Base-by-base conservation (phyloP, 768 basidiomycete genomes). In the Clavulina sp. region DNA sequence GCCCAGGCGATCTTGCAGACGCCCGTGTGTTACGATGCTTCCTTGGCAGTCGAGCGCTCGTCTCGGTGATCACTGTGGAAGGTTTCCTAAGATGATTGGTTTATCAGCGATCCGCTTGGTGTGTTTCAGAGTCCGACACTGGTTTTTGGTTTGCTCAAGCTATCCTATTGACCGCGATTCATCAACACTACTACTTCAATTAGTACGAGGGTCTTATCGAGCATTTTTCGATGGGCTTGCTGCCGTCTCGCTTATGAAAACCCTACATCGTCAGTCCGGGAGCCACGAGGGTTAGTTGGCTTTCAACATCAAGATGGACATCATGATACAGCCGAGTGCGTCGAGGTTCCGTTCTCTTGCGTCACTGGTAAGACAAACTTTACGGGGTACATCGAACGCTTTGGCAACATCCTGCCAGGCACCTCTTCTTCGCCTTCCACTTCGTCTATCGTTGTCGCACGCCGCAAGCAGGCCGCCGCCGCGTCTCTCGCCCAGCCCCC, bases 251-350 rank as follows among this genome's bases (percentile, higher is more conserved):
- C 51, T 58, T 9, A 24, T 38, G n/a, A 51, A 54, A n/a, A 33
- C 54, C 61, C 18, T 63, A 61, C 57, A 61, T 62, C 59, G 60
- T 63, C 18, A 33, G 43, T 2, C 57, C 1, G 62, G 62, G 5
- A 63, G 62, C 41, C 62, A 63, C 57, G 62, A 63, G 52, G 54
- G 54, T 16, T 57, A 44, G 57, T 56, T n/a, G 51, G 49, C n/a
- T 60, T 46, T 53, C 47, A 40, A 23, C 51, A 61, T 38, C 52
- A 58, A 31, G 51, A 47, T 2, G 59, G 13, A n/a, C n/a, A n/a
- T n/a, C n/a, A n/a, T n/a, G n/a, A 9, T 38, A 19, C 19, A 38
- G 36, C 36, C 19, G 19, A 9, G 9, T 38, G 36, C 19, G 36
- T 38, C 9, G 36, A 38, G 36, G 19, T 38, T 9, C 36, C n/a